Evolutionary conservation across 2,329 filamentous ascomycete species (phyloP), one percentile per base, ranked within the genome.

Genomic region (Monosporascus sp.): DNA sequence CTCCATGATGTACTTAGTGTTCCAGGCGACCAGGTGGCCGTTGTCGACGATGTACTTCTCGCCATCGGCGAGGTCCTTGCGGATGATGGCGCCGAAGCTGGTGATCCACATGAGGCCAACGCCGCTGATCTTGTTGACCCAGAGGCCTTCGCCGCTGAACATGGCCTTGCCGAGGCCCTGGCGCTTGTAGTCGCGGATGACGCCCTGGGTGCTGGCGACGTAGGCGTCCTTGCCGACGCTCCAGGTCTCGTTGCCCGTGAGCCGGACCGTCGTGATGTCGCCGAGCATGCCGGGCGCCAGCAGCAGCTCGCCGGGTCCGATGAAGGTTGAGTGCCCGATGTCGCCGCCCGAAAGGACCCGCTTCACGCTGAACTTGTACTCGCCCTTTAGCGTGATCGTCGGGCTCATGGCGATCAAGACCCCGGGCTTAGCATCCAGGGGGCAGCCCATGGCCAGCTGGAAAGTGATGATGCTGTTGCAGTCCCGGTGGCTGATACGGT

Each of bases 401-500:
- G 90, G 87, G 2, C 89, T 91, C 94, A 97, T 99, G 65, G 90
- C 89, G 62, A 99, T 90, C 91, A 99, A 94, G 52, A 85, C 82
- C 15, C 92, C 90, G 18, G 94, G 91, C 67, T 90, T 94, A 3
- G 84, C 90, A 22, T 77, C 79, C 49, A 97, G 70, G 0, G 93
- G 93, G 63, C 90, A 96, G 2, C 91, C 91, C 68, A 94, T 88
- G 14, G 93, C 93, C 46, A 97, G 74, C 69, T 97, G 93, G 22
- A 97, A 72, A 0, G 92, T 97, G 56, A 97, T 71, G 60, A 97
- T 86, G 1, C 89, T 91, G 69, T 97, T 99, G 54, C 84, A 86
- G 69, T 97, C 91, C 22, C 94, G 81, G 67, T 99, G 94, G 64
- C 89, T 94, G 66, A 97, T 91, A 44, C 94, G 82, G 68, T 93